Base-by-base conservation (phyloP, 495 filamentous ascomycete genomes). In the Polyplosphaeria fusca region DNA sequence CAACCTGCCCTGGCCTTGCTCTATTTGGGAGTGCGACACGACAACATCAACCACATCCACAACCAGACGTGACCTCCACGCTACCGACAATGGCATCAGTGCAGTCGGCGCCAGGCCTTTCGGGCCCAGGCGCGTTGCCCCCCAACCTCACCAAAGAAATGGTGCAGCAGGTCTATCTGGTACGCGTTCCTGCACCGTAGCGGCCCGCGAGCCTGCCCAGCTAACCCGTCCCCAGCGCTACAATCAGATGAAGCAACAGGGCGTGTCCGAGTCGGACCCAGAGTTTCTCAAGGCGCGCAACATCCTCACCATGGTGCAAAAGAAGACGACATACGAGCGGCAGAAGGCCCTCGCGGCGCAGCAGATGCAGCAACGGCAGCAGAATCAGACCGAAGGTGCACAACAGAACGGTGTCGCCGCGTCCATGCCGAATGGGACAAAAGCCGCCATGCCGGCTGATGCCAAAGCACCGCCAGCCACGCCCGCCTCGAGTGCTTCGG, bases 171-270 rank as follows among this genome's bases (percentile, higher is more conserved):
- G 43, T 45, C 24, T 67, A 58, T 37, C 5, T 20, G 11, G 64
- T 67, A 61, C 24, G 61, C 58, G 12, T 12, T 41, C 26, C 3
- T 23, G 13, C 32, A 28, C 28, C 55, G 46, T 54, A 13, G n/a
- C 47, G 22, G 19, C 23, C 14, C 42, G 25, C 9, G 13, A n/a
- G 4, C 38, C 23, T 26, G 16, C 28, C 22, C 7, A 19, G 39
- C 44, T 64, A 28, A 54, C 52, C 20, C 14, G n/a, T 26, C 7
- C 38, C 30, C 67, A 95, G 89, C 89, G 86, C 73, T 92, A 81
- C 66, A 82, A 86, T 59, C 84, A 87, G 70, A 84, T 96, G 84
- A 87, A 88, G 75, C 75, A 82, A 24, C 76, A 84, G 55, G 87
- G 88, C 30, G 83, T 91, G 16, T 78, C 82, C 14, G 78, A 81